Evolutionary conservation across 495 filamentous ascomycete genomes (phyloP).

Genomic region (Neurospora sp.): DNA sequence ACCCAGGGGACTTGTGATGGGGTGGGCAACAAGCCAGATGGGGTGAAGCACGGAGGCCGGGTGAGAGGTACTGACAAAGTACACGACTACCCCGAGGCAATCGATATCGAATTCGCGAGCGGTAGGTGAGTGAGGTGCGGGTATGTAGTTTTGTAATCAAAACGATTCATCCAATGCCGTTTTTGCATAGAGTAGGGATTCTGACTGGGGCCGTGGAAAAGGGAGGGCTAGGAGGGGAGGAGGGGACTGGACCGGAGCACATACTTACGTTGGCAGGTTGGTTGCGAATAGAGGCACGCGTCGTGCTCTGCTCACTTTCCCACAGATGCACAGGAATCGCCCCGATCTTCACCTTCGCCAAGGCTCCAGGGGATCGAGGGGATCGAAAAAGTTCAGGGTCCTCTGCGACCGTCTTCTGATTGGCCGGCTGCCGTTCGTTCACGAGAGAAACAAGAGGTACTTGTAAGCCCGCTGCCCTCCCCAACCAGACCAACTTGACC

Average conservation of each 20-base stretch:
- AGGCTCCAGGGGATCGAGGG: constrained; percentile 8
- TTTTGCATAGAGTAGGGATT: not conserved
- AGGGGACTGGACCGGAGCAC: not conserved
- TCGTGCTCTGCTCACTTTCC: not conserved
- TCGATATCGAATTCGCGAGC: constrained; percentile 9
- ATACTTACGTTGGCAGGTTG: not conserved
- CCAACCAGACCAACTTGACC: not conserved
- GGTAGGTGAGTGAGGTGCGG: not conserved
- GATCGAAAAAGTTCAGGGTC: constrained; percentile 18
- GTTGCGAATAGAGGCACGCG: not conserved
- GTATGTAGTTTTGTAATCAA: not conserved
- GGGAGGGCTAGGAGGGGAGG: not conserved
- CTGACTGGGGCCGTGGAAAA: not conserved
- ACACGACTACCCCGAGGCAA: constrained; percentile 5
- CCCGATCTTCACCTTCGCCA: constrained; percentile 10
- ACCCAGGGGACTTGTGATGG: not conserved
- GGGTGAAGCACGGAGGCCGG: not conserved
- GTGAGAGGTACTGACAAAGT: not conserved
- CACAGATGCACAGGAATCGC: constrained; percentile 19
- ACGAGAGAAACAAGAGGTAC: not conserved
- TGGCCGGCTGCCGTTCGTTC: not conserved
- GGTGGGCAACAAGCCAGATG: not conserved
- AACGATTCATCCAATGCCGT: not conserved
- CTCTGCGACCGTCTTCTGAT: constrained; percentile 2
- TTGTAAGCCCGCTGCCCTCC: not conserved